Conservation (phyloP, 805 yeast species). For the Ogataea minuta region DNA sequence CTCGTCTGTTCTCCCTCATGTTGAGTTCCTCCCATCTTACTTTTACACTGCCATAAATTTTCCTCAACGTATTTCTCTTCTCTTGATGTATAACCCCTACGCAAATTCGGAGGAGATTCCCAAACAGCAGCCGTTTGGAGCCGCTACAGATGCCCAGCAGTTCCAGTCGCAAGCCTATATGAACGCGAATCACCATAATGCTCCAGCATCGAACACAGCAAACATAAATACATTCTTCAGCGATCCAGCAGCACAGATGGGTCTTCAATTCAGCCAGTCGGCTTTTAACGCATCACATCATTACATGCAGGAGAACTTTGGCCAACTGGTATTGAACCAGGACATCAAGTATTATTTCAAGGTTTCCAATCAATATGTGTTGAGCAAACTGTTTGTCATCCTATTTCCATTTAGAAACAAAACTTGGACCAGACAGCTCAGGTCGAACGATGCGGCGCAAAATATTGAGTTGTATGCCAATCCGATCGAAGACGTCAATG, state of each 20-base stretch:
- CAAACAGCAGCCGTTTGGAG: conserved; percentile 15
- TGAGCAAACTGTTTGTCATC: conserved; percentile 67
- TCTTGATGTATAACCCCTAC: conserved; percentile 45
- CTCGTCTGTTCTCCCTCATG: not conserved
- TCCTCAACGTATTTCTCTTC: conserved; percentile 11
- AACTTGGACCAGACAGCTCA: conserved; percentile 69
- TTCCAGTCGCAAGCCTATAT: conserved; percentile 21
- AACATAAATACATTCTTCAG: conserved; percentile 49
- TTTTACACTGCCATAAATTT: conserved; percentile 9
- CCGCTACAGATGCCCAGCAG: conserved; percentile 21
- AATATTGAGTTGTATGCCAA: conserved; percentile 54
- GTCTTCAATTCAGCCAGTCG: conserved; percentile 81
- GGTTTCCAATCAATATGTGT: conserved; percentile 85
- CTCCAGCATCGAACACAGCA: conserved; percentile 10
- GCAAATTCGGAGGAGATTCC: conserved; percentile 30
- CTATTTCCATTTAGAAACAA: conserved; percentile 83
- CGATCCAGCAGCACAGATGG: conserved; percentile 81
- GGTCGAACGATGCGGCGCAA: conserved; percentile 33
- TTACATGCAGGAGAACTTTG: conserved; percentile 71
- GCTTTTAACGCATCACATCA: conserved; percentile 82
- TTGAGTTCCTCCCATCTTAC: not conserved
- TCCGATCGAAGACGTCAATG: conserved; percentile 84
- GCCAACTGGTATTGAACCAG: conserved; percentile 46
- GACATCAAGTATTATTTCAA: conserved; percentile 85
- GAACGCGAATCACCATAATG: conserved; percentile 14